Percentiles rank a stretch among this genome's conserved stretches.
Conservation (phyloP, 768 basidiomycete genomes). For the Leccinellum albellum region DNA sequence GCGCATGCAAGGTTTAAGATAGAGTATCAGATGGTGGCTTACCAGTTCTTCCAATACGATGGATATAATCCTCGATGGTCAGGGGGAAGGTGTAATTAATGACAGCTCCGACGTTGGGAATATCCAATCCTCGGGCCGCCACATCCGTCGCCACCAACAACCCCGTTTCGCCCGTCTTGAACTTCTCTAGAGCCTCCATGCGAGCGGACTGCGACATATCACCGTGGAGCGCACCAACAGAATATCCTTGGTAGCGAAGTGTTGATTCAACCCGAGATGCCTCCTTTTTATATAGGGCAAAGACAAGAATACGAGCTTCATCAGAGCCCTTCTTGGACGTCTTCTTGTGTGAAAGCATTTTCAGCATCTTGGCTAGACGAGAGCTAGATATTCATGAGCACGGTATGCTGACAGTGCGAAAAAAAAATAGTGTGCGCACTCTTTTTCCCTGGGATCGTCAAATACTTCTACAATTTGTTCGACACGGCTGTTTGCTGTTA, state of each 20-base stretch:
- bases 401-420: not conserved
- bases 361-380: slow-evolving; percentile 57
- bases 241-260: slow-evolving; percentile 69
- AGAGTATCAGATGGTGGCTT: slow-evolving; percentile 7
- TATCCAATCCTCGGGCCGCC: slow-evolving; percentile 94
- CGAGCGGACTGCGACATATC: slow-evolving; percentile 86
- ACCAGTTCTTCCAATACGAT: slow-evolving; percentile 89
- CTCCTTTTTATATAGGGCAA: slow-evolving; percentile 97
- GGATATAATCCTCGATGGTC: slow-evolving; percentile 91
- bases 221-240: slow-evolving; percentile 82
- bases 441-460: slow-evolving; percentile 79
- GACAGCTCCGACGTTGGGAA: slow-evolving; percentile 91
- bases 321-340: slow-evolving; percentile 42
- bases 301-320: slow-evolving; percentile 79
- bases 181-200: slow-evolving; percentile 80
- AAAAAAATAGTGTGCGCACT: slow-evolving; percentile 48
- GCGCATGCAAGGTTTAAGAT: not conserved
- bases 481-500: slow-evolving; percentile 92
- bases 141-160: slow-evolving; percentile 96
- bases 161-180: slow-evolving; percentile 76
- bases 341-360: slow-evolving; percentile 57
- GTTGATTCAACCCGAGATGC: slow-evolving; percentile 84
- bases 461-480: slow-evolving; percentile 91
- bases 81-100: slow-evolving; percentile 98
- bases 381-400: slow-evolving; percentile 36